Base-by-base conservation (phyloP, 2,329 filamentous ascomycete species). In the Fusarium paranaense region DNA sequence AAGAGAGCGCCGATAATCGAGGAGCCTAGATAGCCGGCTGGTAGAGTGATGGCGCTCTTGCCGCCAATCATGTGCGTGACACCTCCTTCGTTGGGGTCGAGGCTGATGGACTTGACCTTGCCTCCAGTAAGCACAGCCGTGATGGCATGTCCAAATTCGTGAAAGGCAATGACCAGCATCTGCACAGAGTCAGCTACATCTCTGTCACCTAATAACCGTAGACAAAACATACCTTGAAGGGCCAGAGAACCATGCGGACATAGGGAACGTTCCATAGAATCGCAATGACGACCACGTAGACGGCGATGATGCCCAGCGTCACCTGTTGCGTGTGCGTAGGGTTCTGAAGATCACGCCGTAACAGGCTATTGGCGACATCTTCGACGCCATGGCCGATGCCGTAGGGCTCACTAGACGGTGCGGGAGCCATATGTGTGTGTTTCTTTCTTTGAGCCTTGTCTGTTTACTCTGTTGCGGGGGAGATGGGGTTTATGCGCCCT, bases 131-230 rank as follows among this genome's bases (percentile, higher is more conserved):
- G 89, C 72, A 92, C 88, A 42, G 92, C 92, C 1, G 90, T 90
- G 76, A 94, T 89, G 58, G 93, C 93, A 82, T 95, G 93, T 14
- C 92, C 90, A 78, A 95, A 91, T 76, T 95, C 93, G 83, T 95
- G 93, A 82, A 95, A 95, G 40, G 93, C 93, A 73, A 95, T 95
- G 61, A 94, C 92, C 22, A 95, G 88, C 93, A 95, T 95, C 91
- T 93, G 67, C 2, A 47, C 30, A 38, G 30, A 38, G 50, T 74
- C 27, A 76, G 62, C 64, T 70, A 38, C 52, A 9, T 33, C 45
- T 38, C 27, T 6, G 14, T 33, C n/a, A 14, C 35, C 6, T 14
- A 11, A 2, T 4, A 5, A 9, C 10, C n/a, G 54, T 25, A 4
- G 45, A n/a, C 30, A 20, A 5, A 18, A 70, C 80, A 73, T 80